Evolutionary conservation across 2,329 filamentous ascomycete species (phyloP).

Genomic region (Calycina herbarum): DNA sequence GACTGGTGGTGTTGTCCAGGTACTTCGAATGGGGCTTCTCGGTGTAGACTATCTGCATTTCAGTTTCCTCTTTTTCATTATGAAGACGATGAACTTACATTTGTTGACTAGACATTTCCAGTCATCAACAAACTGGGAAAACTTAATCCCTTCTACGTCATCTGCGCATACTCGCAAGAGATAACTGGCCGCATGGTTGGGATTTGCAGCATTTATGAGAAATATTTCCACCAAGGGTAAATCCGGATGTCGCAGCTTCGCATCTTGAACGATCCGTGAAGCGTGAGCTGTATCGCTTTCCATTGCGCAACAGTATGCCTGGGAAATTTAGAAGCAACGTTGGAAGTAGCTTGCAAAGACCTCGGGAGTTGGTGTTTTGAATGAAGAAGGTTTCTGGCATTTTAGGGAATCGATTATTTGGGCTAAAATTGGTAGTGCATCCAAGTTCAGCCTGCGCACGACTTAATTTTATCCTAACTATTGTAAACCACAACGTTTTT

Average conservation of each 20-base stretch:
- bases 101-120: slow-evolving; percentile 16
- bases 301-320: not conserved
- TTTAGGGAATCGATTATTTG: no score
- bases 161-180: slow-evolving; percentile 16
- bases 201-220: slow-evolving; percentile 18
- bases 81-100: slow-evolving; percentile 13
- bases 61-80: slow-evolving; percentile 6
- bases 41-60: slow-evolving; percentile 13
- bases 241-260: slow-evolving; percentile 11
- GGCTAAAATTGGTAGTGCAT: no score
- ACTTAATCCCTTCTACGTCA: slow-evolving; percentile 1
- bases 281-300: slow-evolving; percentile 8
- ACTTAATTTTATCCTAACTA: no score
- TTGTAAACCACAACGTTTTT: no score
- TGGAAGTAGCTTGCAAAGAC: not conserved
- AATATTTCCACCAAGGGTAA: slow-evolving; percentile 19
- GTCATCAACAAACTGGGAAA: slow-evolving; percentile 17
- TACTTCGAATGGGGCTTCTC: slow-evolving; percentile 11
- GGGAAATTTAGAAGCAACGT: not conserved
- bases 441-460: no score
- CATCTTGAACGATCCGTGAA: slow-evolving; percentile 4
- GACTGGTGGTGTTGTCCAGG: slow-evolving; percentile 7
- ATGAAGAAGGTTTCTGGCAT: no score
- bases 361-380: no score
- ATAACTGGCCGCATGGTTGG: slow-evolving; percentile 15